Evolutionary conservation across 306 rosid species (phyloP).

Genomic region (Citrullus amarus): DNA sequence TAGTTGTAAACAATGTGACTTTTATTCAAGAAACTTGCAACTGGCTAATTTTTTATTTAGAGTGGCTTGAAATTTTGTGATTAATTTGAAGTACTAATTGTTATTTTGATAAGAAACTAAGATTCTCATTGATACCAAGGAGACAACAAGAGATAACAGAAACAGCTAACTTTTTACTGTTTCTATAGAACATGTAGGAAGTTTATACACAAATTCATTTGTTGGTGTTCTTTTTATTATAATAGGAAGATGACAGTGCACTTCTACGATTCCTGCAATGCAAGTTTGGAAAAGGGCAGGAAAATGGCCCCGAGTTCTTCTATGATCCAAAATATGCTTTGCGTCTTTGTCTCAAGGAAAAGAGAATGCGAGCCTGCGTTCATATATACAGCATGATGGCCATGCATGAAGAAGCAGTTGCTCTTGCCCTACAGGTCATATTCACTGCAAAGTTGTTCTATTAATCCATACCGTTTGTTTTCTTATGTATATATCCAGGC

Average conservation of each 20-base stretch:
- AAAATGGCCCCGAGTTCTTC: slow-evolving; percentile 84
- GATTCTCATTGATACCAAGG: neutral
- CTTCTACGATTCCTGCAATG: slow-evolving; percentile 84
- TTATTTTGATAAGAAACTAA: neutral
- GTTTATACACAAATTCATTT: neutral
- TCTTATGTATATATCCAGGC: neutral
- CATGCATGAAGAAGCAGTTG: slow-evolving; percentile 99
- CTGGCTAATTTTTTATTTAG: neutral
- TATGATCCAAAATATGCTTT: slow-evolving; percentile 97
- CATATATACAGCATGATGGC: slow-evolving; percentile 99
- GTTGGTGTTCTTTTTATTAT: slow-evolving; percentile 4
- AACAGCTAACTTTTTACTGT: neutral
- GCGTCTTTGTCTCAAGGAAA: slow-evolving; percentile 96
- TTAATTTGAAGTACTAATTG: neutral
- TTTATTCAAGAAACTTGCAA: neutral
- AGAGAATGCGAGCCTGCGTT: slow-evolving; percentile 96
- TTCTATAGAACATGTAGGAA: slow-evolving; percentile 2
- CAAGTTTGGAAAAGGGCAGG: slow-evolving; percentile 90
- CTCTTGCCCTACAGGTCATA: slow-evolving; percentile 86
- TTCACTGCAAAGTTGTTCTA: slow-evolving; percentile 18
- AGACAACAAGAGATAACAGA: neutral
- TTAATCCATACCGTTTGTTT: neutral
- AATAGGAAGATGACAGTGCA: slow-evolving; percentile 85
- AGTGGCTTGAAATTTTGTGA: neutral
- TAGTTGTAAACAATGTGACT: neutral